Base-by-base conservation (phyloP, 768 basidiomycete genomes). In the Boletellus emodensis region DNA sequence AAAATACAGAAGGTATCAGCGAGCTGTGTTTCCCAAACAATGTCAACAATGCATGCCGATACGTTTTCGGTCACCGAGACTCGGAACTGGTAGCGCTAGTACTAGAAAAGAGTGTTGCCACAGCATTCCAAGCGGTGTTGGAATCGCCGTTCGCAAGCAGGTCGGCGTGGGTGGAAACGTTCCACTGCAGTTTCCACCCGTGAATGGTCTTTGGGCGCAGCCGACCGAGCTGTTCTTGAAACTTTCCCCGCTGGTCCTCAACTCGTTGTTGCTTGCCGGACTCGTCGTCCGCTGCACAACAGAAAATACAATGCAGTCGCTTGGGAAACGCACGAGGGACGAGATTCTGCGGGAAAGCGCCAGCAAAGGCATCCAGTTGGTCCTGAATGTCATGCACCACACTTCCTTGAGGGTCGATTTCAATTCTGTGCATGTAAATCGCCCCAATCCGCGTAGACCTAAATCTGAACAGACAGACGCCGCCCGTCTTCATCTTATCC, bases 351-450 rank as follows among this genome's bases (percentile, higher is more conserved):
- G 60, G 52, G 32, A 61, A 49, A 7, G 54, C 15, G n/a, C 1
- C 0, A 6, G 48, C 46, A 13, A 61, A 61, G n/a, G 32, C 6
- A 13, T 53, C 6, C 34, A 62, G 12, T 5, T 61, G 46, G 0
- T 6, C 1, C 14, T 52, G 49, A 13, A 61, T 8, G 4, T 13
- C 8, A 24, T 26, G n/a, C 15, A 7, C 20, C 24, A 15, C 14
- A 0, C 2, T 26, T 13, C 0, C 1, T 0, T 0, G 17, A 43
- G 24, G 53, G 20, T 48, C 20, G 10, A 12, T 36, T 28, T 49
- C 60, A 17, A 62, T 2, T 33, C 40, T 45, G 39, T 56, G 49
- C 49, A 59, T 10, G 36, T 61, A 61, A 20, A 61, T 54, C 18
- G 10, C 48, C 24, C 60, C 60, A 1, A 34, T 9, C 8, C 30